Base-by-base conservation (phyloP, 768 basidiomycete species). In the Fomitopsis pulvina region DNA sequence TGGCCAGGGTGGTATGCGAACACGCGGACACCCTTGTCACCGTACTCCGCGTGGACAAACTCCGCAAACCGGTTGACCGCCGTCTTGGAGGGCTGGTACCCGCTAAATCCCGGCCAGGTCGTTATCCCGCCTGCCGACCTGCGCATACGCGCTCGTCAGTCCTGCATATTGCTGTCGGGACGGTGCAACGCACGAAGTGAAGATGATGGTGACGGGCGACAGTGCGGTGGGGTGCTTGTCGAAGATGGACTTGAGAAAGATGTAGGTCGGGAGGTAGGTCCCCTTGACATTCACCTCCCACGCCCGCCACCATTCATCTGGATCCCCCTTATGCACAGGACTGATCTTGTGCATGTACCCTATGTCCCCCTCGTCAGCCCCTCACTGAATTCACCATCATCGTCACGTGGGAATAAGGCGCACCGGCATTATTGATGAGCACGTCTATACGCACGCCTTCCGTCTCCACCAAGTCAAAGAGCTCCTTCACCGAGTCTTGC, bases 251-350 rank as follows among this genome's bases (percentile, higher is more conserved):
- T 12, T 41, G 20, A 22, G 47, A 30, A 12, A 4, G 10, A 11
- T 27, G 11, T 12, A 10, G 16, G 27, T 37, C 14, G 16, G 41
- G 60, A 67, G 59, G 47, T 53, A 66, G 30, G 61, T 66, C 40
- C 75, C 63, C 42, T 68, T 55, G 3, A 67, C 69, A 46, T 74
- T 76, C 46, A 69, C 63, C 41, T 68, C 63, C 45, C 74, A 74
- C 30, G 75, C 66, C 11, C 67, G 40, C 7, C 49, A 34, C 20
- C 69, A 63, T 1, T 71, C 73, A 24, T 47, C 60, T 16, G 61
- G 59, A 6, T 70, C 69, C 0, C 62, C 45, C 0, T 61, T 65
- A 7, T 53, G 64, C 50, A 75, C 72, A 11, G 68, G 59, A 18
- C 5, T 4, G 4, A 18, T 37, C 34, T 37, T 37, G 4, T 59